A percentile compares a stretch with the other conserved stretches of the same genome.
Conservation (phyloP, 225 moss, liverwort and hornwort genomes). For the Takakia lepidozioides region DNA sequence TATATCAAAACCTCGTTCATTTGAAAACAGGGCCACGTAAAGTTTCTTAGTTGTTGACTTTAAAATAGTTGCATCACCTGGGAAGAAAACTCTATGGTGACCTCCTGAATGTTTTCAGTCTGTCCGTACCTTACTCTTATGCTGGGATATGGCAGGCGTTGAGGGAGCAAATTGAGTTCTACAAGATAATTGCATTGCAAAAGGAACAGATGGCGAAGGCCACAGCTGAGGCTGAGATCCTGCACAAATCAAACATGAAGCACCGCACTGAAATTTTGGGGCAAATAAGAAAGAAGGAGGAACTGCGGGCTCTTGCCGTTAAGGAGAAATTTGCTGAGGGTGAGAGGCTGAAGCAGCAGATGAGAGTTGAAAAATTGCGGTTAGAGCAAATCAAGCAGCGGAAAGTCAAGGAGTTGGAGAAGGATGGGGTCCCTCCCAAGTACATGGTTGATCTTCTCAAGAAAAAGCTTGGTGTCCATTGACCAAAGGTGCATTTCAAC, state of each 20-base stretch:
- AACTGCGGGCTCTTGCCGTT: slow-evolving; percentile 15
- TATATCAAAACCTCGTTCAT: too few species aligned
- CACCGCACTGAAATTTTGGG: slow-evolving; percentile 38
- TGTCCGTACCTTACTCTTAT: background rate
- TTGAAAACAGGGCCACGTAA: too few species aligned
- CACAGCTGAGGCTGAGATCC: slow-evolving; percentile 29
- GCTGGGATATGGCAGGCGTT: slow-evolving; percentile 26
- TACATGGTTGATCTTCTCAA: slow-evolving; percentile 72
- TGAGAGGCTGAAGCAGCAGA: slow-evolving; percentile 60
- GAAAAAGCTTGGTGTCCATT: slow-evolving; percentile 59
- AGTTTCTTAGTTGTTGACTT: background rate
- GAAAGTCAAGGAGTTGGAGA: slow-evolving; percentile 50
- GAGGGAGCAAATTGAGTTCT: slow-evolving; percentile 57
- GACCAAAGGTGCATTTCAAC: too few species aligned
- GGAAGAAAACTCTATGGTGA: background rate
- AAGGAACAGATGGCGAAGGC: slow-evolving; percentile 47
- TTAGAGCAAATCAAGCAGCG: slow-evolving; percentile 63
- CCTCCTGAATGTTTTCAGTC: background rate
- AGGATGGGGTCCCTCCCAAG: slow-evolving; percentile 64
- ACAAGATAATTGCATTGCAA: slow-evolving; percentile 54
- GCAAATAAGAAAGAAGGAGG: slow-evolving; percentile 51
- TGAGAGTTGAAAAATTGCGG: slow-evolving; percentile 67
- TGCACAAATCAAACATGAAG: slow-evolving; percentile 22
- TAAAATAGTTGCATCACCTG: background rate
- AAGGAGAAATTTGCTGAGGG: slow-evolving; percentile 72